These are phyloP conservation scores for Leishmania turanica DNA, from an alignment of 208 protist genomes.

Conservation along the genomic window DNA sequence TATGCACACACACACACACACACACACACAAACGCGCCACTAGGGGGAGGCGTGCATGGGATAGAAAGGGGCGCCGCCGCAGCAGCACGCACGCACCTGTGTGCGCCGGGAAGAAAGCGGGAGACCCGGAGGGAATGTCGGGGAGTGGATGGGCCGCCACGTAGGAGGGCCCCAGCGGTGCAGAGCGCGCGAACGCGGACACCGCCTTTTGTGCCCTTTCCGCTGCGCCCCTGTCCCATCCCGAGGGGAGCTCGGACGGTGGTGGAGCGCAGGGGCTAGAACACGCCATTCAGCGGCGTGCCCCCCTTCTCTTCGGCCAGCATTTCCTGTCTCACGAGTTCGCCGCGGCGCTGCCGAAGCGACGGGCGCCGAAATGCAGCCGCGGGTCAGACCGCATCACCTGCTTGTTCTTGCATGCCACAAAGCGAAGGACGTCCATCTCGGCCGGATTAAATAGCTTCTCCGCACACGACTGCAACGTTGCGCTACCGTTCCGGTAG, in stretches of 20 bases:
- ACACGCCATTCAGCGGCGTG: not conserved
- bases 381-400: constrained; percentile 41
- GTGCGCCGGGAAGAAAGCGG: not conserved
- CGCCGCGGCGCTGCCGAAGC: constrained; percentile 16
- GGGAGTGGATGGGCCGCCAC: not conserved
- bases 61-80: not conserved
- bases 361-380: constrained; percentile 53
- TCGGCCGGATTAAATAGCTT: constrained; percentile 40
- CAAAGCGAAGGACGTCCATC: constrained; percentile 30
- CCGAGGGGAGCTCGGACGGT: not conserved
- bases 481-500: constrained; percentile 42
- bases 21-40: not conserved
- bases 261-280: constrained; percentile 1
- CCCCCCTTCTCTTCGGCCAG: not conserved
- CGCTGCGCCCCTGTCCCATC: not conserved
- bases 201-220: not conserved
- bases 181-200: not conserved
- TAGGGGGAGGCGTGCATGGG: not conserved
- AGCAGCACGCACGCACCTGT: not conserved
- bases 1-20: not conserved
- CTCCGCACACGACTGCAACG: constrained; percentile 42
- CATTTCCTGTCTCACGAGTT: not conserved
- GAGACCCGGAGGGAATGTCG: not conserved
- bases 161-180: not conserved
- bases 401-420: constrained; percentile 34